Conservation (phyloP, 2,329 filamentous ascomycete species). For the Didymella lethalis region DNA sequence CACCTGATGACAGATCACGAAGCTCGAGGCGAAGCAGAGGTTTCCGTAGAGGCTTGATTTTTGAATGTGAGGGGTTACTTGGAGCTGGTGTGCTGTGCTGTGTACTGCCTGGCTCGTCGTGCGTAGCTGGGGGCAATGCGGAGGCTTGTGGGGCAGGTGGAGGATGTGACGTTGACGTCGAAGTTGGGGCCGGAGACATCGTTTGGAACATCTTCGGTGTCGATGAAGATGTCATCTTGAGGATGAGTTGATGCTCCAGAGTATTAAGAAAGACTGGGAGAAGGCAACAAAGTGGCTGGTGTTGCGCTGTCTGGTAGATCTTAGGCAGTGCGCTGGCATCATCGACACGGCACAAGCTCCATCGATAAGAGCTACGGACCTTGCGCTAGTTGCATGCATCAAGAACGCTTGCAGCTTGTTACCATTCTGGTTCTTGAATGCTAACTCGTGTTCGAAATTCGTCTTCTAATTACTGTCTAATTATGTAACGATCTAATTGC, state of each 20-base stretch:
- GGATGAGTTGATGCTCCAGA: not conserved
- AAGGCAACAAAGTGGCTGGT: not conserved
- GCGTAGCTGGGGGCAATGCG: constrained; percentile 33
- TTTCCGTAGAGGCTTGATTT: constrained; percentile 44
- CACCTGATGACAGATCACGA: constrained; percentile 62
- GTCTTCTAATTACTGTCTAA: not conserved
- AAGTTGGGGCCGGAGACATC: constrained; percentile 36
- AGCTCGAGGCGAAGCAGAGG: constrained; percentile 59
- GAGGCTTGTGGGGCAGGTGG: constrained; percentile 42
- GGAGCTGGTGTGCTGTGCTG: constrained; percentile 5
- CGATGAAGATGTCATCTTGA: constrained; percentile 30
- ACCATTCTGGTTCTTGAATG: not conserved
- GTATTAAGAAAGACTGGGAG: not conserved
- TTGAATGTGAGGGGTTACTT: constrained; percentile 9
- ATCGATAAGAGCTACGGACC: constrained; percentile 13
- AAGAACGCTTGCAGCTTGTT: not conserved
- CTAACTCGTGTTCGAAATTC: not conserved
- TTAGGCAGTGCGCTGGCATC: constrained; percentile 18
- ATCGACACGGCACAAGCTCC: constrained; percentile 15
- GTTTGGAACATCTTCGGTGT: constrained; percentile 50
- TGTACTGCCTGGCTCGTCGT: constrained; percentile 9
- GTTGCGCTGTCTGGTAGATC: constrained; percentile 11
- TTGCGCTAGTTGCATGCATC: not conserved
- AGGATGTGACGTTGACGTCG: constrained; percentile 21
- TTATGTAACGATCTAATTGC: not conserved